Conservation (phyloP, 176 grass and related monocot species). For the Areca catechu region DNA sequence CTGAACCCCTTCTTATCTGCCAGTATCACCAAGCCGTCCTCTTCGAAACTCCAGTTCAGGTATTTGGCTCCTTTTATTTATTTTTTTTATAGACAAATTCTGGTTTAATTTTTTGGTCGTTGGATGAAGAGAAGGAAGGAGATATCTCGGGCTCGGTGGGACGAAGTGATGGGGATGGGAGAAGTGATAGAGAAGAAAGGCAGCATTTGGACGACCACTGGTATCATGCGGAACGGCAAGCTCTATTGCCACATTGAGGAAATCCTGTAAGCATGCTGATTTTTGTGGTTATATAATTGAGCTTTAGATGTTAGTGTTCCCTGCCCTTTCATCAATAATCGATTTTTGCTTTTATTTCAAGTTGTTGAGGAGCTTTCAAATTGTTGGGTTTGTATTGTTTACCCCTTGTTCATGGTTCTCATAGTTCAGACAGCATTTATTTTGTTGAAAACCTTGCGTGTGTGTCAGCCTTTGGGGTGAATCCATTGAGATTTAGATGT, state of each 20-base stretch:
- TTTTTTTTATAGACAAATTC: too few species aligned
- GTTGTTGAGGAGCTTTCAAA: too few species aligned
- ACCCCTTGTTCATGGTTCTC: too few species aligned
- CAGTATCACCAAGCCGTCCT: neutral
- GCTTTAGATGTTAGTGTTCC: too few species aligned
- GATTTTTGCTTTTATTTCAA: too few species aligned
- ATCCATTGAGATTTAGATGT: too few species aligned
- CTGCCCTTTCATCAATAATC: too few species aligned
- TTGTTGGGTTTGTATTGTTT: too few species aligned
- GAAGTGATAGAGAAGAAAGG: slow-evolving; percentile 68
- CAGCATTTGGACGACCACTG: slow-evolving; percentile 70
- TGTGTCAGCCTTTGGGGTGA: too few species aligned
- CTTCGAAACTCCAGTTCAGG: slow-evolving; percentile 38
- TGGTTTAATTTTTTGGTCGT: neutral
- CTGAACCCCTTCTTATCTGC: slow-evolving; percentile 38
- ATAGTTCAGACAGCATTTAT: too few species aligned
- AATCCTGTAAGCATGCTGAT: slow-evolving; percentile 37
- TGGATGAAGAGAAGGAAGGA: slow-evolving; percentile 31
- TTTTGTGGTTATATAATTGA: too few species aligned
- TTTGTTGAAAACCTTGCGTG: too few species aligned
- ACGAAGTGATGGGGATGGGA: slow-evolving; percentile 47
- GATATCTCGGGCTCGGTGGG: slow-evolving; percentile 54
- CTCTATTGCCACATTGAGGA: slow-evolving; percentile 84
- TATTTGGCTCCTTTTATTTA: neutral
- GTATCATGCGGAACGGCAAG: slow-evolving; percentile 36